Conservation (phyloP, 768 basidiomycete genomes). For the Psilocybe cubensis region DNA sequence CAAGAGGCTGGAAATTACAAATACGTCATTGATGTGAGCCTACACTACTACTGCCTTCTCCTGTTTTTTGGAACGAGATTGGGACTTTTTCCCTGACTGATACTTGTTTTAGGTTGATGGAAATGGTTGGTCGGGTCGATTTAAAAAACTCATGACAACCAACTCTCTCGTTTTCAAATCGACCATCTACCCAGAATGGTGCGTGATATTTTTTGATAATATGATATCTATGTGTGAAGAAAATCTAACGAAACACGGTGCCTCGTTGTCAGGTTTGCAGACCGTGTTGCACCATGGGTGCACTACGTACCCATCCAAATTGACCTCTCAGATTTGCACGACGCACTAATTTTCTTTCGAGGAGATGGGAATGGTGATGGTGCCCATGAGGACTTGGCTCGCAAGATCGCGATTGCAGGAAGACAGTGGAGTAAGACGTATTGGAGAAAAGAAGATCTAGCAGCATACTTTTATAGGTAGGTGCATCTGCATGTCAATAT, state of each 20-base stretch:
- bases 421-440: conserved; percentile 57
- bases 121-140: conserved; percentile 73
- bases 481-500: conserved; percentile 8
- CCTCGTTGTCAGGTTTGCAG: conserved; percentile 63
- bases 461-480: conserved; percentile 61
- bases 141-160: conserved; percentile 64
- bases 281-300: conserved; percentile 67
- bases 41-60: not conserved
- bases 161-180: conserved; percentile 70
- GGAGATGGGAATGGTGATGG: conserved; percentile 60
- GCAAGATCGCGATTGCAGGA: conserved; percentile 51
- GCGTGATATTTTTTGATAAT: conserved; percentile 17
- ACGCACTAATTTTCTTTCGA: conserved; percentile 74
- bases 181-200: conserved; percentile 80
- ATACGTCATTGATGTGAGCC: conserved; percentile 59
- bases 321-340: conserved; percentile 70
- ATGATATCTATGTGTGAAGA: not conserved
- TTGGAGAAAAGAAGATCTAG: conserved; percentile 66
- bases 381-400: conserved; percentile 62
- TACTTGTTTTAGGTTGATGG: conserved; percentile 51
- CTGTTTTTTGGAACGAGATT: not conserved
- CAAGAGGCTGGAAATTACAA: conserved; percentile 60
- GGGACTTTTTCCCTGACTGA: not conserved
- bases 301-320: conserved; percentile 75
- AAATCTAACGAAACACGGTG: not conserved